Percentiles rank a stretch among this genome's conserved stretches.
Conservation (phyloP, 352 stramenopile genomes). For the Pythium oligandrum region DNA sequence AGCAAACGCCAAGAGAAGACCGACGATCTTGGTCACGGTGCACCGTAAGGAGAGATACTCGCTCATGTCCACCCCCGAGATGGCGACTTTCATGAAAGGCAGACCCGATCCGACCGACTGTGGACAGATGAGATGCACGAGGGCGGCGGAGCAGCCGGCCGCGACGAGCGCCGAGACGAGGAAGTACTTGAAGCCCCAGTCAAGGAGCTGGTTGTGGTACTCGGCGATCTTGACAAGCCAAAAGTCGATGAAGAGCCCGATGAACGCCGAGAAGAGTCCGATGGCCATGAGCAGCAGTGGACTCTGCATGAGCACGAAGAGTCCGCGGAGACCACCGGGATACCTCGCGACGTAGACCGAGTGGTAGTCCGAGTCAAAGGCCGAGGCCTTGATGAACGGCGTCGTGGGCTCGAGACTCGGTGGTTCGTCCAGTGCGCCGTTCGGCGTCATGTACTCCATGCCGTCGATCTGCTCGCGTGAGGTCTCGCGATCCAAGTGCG, state of each 20-base stretch:
- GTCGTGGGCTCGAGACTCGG: not conserved
- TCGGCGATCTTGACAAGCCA: slow-evolving; percentile 53
- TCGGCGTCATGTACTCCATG: not conserved
- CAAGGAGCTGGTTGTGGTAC: slow-evolving; percentile 55
- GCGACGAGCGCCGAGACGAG: slow-evolving; percentile 43
- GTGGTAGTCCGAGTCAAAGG: slow-evolving; percentile 69
- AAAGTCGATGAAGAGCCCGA: slow-evolving; percentile 63
- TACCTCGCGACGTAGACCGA: slow-evolving; percentile 73
- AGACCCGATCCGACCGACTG: slow-evolving; percentile 70
- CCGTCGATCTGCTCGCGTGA: not conserved
- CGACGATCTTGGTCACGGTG: slow-evolving; percentile 70
- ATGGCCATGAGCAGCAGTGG: slow-evolving; percentile 61
- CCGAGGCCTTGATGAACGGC: slow-evolving; percentile 11
- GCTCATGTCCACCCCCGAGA: slow-evolving; percentile 81
- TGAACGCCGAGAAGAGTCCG: slow-evolving; percentile 56
- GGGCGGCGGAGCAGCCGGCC: slow-evolving; percentile 35
- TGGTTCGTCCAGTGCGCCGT: no score
- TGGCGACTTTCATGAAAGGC: slow-evolving; percentile 77
- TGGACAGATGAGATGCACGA: slow-evolving; percentile 61
- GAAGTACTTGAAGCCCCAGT: slow-evolving; percentile 58
- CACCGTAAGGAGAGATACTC: slow-evolving; percentile 65
- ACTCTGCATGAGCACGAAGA: slow-evolving; percentile 73
- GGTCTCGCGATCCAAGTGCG: slow-evolving; percentile 52
- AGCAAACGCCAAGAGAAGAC: slow-evolving; percentile 48
- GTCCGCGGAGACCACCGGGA: slow-evolving; percentile 38